A percentile compares a stretch with the other conserved stretches of the same genome.
Evolutionary conservation across 768 basidiomycete genomes (phyloP).

Genomic region (Mycena floridula): DNA sequence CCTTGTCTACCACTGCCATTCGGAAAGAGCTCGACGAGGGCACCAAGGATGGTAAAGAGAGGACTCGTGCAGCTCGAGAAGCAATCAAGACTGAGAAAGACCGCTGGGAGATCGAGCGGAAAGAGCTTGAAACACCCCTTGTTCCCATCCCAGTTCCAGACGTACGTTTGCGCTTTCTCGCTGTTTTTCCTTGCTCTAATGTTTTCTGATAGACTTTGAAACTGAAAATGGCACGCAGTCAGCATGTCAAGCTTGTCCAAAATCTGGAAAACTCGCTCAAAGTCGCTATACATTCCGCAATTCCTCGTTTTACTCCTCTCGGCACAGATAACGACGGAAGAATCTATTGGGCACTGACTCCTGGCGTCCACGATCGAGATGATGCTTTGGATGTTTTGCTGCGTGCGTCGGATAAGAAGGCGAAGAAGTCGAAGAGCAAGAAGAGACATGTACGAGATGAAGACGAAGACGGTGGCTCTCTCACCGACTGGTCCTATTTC

Average conservation of each 20-base stretch:
- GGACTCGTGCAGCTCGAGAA: constrained; percentile 44
- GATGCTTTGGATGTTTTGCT: constrained; percentile 34
- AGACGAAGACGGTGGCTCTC: constrained; percentile 44
- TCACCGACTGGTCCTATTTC: constrained; percentile 71
- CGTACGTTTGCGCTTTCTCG: constrained; percentile 14
- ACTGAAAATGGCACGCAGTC: constrained; percentile 36
- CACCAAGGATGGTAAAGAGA: constrained; percentile 48
- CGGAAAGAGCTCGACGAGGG: constrained; percentile 61
- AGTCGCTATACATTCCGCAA: constrained; percentile 35
- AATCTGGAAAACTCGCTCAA: constrained; percentile 53
- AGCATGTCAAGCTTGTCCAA: constrained; percentile 43
- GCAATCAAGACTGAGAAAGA: constrained; percentile 51
- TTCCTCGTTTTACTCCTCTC: constrained; percentile 52
- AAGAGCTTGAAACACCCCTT: constrained; percentile 24
- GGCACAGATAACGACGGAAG: constrained; percentile 68
- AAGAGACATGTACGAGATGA: constrained; percentile 32
- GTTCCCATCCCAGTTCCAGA: constrained; percentile 19
- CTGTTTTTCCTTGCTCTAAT: not conserved
- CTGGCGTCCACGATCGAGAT: constrained; percentile 54
- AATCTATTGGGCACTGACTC: constrained; percentile 60
- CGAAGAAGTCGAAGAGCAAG: constrained; percentile 30
- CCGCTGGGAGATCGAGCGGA: constrained; percentile 44
- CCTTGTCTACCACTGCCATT: constrained; percentile 37
- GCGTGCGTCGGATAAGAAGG: constrained; percentile 9
- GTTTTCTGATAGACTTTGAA: constrained; percentile 14